Percentiles rank a stretch among this genome's conserved stretches.
Conservation (phyloP, 441 rosid species). For the Erodium texanum region DNA sequence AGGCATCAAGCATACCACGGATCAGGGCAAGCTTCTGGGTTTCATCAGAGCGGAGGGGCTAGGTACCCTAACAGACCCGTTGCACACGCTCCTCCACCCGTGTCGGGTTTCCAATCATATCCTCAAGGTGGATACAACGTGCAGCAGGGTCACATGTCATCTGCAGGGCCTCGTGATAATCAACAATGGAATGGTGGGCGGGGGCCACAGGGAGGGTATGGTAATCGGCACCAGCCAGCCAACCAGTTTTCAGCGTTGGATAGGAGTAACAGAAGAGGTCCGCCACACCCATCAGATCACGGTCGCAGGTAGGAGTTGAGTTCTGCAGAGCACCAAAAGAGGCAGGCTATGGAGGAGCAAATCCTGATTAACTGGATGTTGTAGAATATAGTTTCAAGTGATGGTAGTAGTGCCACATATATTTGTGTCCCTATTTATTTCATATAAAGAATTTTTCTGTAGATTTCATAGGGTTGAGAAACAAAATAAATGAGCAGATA, state of each 20-base stretch:
- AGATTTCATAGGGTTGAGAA: too few relatives aligned
- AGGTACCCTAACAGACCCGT: constrained; percentile 23
- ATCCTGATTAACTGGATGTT: too few relatives aligned
- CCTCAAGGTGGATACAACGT: constrained; percentile 24
- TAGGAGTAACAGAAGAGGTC: constrained; percentile 17
- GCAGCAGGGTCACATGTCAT: constrained; percentile 19
- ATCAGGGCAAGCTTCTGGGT: constrained; percentile 10
- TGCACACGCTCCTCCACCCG: background rate
- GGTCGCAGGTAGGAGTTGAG: background rate
- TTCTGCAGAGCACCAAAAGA: too few relatives aligned
- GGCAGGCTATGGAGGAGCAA: too few relatives aligned
- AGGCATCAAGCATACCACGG: constrained; percentile 8
- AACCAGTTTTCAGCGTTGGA: constrained; percentile 33
- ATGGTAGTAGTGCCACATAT: too few relatives aligned
- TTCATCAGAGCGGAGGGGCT: constrained; percentile 27
- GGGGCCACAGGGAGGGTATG: constrained; percentile 19
- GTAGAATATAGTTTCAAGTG: too few relatives aligned
- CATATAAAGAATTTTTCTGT: too few relatives aligned
- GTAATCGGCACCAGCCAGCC: constrained; percentile 31
- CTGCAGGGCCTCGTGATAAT: constrained; percentile 9
- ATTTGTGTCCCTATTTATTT: too few relatives aligned
- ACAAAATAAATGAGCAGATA: too few relatives aligned
- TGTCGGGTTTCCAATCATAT: constrained; percentile 11
- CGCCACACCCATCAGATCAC: constrained; percentile 1
- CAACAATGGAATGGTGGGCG: constrained; percentile 16